Evolutionary conservation across 2,329 filamentous ascomycete species (phyloP).

Genomic region (Botrytis medusae): DNA sequence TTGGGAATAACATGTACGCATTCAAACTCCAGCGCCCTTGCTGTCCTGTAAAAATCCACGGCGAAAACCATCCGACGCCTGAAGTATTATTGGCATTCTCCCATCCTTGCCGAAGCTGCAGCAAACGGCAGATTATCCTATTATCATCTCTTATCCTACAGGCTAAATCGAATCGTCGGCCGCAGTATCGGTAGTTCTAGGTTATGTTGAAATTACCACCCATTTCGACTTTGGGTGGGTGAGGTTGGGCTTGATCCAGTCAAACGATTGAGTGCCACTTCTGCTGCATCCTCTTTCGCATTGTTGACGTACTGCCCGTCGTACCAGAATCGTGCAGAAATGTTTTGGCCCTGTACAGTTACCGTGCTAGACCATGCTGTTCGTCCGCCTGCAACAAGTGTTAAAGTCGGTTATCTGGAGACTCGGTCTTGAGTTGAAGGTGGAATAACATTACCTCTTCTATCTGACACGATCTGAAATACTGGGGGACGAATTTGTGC

Average conservation of each 20-base stretch:
- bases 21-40: slow-evolving; percentile 33
- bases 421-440: not conserved
- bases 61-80: slow-evolving; percentile 36
- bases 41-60: slow-evolving; percentile 34
- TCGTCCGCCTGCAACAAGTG: slow-evolving; percentile 64
- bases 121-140: slow-evolving; percentile 27
- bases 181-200: slow-evolving; percentile 19
- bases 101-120: slow-evolving; percentile 36
- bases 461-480: slow-evolving; percentile 73
- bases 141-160: slow-evolving; percentile 38
- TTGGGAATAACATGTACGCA: slow-evolving; percentile 9
- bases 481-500: slow-evolving; percentile 54
- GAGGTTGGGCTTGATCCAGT: slow-evolving; percentile 45
- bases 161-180: slow-evolving; percentile 26
- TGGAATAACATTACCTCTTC: slow-evolving; percentile 58
- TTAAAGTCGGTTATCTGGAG: slow-evolving; percentile 24
- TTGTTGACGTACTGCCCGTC: slow-evolving; percentile 86
- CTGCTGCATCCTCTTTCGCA: slow-evolving; percentile 87
- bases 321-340: slow-evolving; percentile 85
- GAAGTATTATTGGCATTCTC: slow-evolving; percentile 34
- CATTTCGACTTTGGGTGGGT: slow-evolving; percentile 43
- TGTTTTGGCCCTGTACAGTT: slow-evolving; percentile 62
- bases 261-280: slow-evolving; percentile 68
- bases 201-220: slow-evolving; percentile 40
- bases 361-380: slow-evolving; percentile 89